Evolutionary conservation across 1,139 yeast genomes (phyloP).

Genomic region (Pneumocystis oryctolagi): DNA sequence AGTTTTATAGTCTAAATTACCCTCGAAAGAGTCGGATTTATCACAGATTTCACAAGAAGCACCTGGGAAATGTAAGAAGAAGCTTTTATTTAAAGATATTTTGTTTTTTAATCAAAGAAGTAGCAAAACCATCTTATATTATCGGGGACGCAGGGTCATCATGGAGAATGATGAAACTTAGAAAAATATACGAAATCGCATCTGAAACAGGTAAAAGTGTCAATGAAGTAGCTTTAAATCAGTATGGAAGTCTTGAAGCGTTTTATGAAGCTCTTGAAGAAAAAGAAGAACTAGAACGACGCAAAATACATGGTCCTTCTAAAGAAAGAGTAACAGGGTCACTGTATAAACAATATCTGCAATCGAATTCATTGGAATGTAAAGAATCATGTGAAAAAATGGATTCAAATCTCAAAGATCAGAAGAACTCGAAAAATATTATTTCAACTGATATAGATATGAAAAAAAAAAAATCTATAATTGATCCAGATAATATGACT

Average conservation of each 20-base stretch:
- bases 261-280: slow-evolving; percentile 24
- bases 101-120: background rate
- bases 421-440: background rate
- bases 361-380: background rate
- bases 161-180: slow-evolving; percentile 28
- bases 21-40: background rate
- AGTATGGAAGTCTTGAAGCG: slow-evolving; percentile 19
- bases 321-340: slow-evolving; percentile 11
- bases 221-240: slow-evolving; percentile 20
- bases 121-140: slow-evolving; percentile 14
- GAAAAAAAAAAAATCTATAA: slow-evolving; percentile 3
- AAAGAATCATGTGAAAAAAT: slow-evolving; percentile 16
- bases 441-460: background rate
- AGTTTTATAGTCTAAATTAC: background rate
- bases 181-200: slow-evolving; percentile 14
- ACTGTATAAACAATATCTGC: slow-evolving; percentile 10
- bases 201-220: slow-evolving; percentile 12
- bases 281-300: slow-evolving; percentile 19
- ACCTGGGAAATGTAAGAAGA: background rate
- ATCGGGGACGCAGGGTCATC: slow-evolving; percentile 27
- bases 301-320: slow-evolving; percentile 15
- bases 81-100: background rate
- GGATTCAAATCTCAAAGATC: slow-evolving; percentile 10
- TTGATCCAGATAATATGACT: slow-evolving; percentile 21
- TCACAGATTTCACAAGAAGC: background rate